Conservation (phyloP, 73 alveolate genomes). For the Halteria grandinella region DNA sequence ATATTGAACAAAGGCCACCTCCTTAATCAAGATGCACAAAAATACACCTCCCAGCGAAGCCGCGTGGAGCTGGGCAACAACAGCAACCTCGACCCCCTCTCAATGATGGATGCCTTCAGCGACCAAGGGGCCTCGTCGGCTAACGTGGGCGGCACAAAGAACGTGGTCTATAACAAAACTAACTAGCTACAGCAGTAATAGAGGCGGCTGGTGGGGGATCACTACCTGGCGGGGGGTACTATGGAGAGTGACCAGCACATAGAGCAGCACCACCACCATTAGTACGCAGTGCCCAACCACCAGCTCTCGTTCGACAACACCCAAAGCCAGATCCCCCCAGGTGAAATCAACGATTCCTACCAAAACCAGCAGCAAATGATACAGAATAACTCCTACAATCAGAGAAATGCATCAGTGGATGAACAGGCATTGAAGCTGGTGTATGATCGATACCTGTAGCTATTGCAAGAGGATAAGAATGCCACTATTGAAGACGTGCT, state of each 20-base stretch:
- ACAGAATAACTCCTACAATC: neutral
- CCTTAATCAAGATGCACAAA: constrained; percentile 12
- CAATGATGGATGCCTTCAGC: too few species aligned
- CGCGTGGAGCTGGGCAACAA: constrained; percentile 10
- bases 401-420: too few species aligned
- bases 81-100: constrained; percentile 5
- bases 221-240: too few species aligned
- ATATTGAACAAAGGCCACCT: constrained; percentile 42
- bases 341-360: too few species aligned
- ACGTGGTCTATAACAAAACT: constrained; percentile 44
- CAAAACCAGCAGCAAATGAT: constrained; percentile 1
- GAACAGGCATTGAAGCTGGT: constrained; percentile 30
- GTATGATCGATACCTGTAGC: constrained; percentile 28
- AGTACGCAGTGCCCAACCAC: too few species aligned
- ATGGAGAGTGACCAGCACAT: too few species aligned
- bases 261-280: too few species aligned
- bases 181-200: neutral
- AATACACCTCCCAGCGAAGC: neutral
- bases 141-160: too few species aligned
- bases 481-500: constrained; percentile 9
- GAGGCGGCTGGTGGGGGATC: too few species aligned
- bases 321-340: too few species aligned
- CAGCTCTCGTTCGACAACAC: too few species aligned
- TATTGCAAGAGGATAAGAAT: constrained; percentile 34
- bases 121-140: too few species aligned